Percentiles rank a stretch among this genome's conserved stretches.
Conservation (phyloP, 306 rosid genomes). For the Gillenia trifoliata region DNA sequence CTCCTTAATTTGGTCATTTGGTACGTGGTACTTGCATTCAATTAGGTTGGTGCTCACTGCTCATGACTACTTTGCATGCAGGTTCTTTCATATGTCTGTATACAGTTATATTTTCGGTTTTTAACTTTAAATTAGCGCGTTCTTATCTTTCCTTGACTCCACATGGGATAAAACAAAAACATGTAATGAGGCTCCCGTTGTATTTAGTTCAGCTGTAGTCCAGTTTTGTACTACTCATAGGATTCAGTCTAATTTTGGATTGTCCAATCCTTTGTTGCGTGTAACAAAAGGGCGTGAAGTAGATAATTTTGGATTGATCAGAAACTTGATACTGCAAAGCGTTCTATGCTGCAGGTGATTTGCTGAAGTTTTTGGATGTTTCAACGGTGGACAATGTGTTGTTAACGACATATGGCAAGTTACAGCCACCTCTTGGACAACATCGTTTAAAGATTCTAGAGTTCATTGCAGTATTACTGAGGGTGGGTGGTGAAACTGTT, state of each 20-base stretch:
- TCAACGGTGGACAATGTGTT: constrained; percentile 59
- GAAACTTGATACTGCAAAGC: background rate
- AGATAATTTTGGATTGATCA: background rate
- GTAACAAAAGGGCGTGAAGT: background rate
- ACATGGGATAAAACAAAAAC: no score
- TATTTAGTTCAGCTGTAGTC: no score
- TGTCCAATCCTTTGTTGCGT: background rate
- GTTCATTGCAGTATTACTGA: constrained; percentile 73
- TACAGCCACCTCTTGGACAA: constrained; percentile 97
- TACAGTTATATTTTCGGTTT: no score
- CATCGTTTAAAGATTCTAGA: constrained; percentile 96
- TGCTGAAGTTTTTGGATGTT: constrained; percentile 75
- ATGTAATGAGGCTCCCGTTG: no score
- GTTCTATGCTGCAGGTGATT: constrained; percentile 43
- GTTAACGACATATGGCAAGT: constrained; percentile 84
- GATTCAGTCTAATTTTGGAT: background rate
- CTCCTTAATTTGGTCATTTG: background rate
- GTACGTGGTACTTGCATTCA: background rate
- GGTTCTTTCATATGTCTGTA: background rate
- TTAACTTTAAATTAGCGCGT: background rate
- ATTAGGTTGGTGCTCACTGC: background rate
- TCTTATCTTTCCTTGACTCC: background rate
- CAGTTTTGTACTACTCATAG: no score
- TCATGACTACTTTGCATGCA: background rate
- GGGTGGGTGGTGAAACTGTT: constrained; percentile 82